Evolutionary conservation across 495 filamentous ascomycete genomes (phyloP).

Genomic region (Lasiosphaeriaceae sp.): DNA sequence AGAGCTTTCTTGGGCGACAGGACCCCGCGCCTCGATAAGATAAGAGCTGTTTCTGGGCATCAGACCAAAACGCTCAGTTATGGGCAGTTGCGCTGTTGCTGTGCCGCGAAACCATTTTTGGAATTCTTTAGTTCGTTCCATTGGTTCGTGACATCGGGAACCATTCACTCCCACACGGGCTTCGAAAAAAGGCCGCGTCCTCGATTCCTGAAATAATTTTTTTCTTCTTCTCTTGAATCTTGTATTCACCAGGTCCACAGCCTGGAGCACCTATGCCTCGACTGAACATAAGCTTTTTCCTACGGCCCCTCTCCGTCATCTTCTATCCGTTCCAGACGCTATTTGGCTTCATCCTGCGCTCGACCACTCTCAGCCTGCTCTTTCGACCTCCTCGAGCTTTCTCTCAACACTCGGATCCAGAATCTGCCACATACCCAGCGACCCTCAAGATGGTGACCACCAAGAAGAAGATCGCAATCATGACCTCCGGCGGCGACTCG

Average conservation of each 20-base stretch:
- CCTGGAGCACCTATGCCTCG: conserved; percentile 29
- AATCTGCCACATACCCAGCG: not conserved
- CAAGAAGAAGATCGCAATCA: conserved; percentile 83
- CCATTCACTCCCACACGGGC: not conserved
- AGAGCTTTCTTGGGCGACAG: not conserved
- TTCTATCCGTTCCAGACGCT: conserved; percentile 22
- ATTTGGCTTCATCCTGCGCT: conserved; percentile 18
- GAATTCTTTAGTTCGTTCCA: not conserved
- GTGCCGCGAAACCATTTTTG: not conserved
- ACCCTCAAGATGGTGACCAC: conserved; percentile 31
- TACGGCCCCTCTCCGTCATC: conserved; percentile 22
- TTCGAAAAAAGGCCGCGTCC: conserved; percentile 1
- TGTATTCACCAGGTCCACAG: conserved; percentile 18
- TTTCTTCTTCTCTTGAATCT: not conserved
- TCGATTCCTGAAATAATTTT: not conserved
- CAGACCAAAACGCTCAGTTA: not conserved
- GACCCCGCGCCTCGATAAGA: conserved; percentile 32
- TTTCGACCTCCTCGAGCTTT: conserved; percentile 5
- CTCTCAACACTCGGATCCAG: not conserved
- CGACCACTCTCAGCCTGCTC: conserved; percentile 20
- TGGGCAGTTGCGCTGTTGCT: not conserved
- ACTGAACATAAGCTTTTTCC: conserved; percentile 9
- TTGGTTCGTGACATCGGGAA: not conserved
- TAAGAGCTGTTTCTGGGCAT: conserved; percentile 24
- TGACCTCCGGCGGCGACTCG: conserved; percentile 96